Base-by-base conservation (phyloP, 805 yeast genomes). In the Saccharomycopsis guyanensis region DNA sequence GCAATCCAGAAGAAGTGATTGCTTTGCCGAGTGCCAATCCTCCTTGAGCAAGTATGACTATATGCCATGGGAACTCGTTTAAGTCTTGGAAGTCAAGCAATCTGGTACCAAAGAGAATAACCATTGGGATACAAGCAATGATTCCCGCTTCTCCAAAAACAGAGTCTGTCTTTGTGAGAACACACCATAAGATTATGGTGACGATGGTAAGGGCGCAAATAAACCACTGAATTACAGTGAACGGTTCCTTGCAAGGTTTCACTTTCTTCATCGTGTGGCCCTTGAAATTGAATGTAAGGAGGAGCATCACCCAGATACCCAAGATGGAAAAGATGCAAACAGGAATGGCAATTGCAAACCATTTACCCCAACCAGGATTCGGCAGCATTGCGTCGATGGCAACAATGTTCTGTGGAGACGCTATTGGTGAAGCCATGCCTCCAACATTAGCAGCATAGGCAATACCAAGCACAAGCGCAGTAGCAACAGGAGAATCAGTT, bases 361-460 rank as follows among this genome's bases (percentile, higher is more conserved):
- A 91, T 60, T 86, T 84, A 8, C 82, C 80, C 98, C 98, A 91
- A 33, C 37, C 37, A n/a, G 82, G 81, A 6, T 37, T 39, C 40
- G 95, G 46, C 5, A 71, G 72, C 97, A 91, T 91, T 55, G 82
- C 69, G 47, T 86, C 89, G 42, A 91, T 72, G 1, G 96, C 95
- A 56, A 91, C 80, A 52, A 91, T 86, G 62, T 91, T 91, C 60
- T 91, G 98, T 1, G 98, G 98, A 2, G 96, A 86, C 1, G 97
- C 89, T 58, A 91, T 91, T 5, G 98, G 98, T 3, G 96, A 86
- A 0, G 96, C 83, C 95, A 89, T 91, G 54, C 98, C 98, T 19
- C 96, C 97, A 40, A 91, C 70, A 60, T 91, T 87, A 5, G 95
- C 83, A 1, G 97, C 94, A 47, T 91, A 68, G 0, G 97, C 97